Conservation (phyloP, 495 filamentous ascomycete species). For the Venustampulla echinocandica region DNA sequence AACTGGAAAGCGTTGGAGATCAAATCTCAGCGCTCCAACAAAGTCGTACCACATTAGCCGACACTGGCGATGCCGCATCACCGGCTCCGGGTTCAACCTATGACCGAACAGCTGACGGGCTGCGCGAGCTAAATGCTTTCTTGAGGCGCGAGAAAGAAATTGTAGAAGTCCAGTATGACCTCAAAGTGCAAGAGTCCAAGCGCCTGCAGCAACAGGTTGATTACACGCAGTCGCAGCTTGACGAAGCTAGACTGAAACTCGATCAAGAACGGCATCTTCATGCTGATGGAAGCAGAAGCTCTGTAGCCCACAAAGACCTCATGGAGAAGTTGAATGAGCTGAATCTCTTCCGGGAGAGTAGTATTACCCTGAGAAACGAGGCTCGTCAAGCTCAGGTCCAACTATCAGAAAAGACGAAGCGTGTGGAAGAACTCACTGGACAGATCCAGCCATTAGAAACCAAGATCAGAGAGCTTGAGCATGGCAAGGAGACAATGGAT, state of each 20-base stretch:
- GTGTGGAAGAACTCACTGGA: conserved; percentile 61
- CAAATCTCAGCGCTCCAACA: conserved; percentile 73
- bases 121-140: conserved; percentile 83
- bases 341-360: conserved; percentile 90
- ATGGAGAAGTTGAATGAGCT: conserved; percentile 91
- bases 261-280: conserved; percentile 78
- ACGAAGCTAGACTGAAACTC: conserved; percentile 76
- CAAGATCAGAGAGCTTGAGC: conserved; percentile 70
- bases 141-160: conserved; percentile 96
- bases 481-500: conserved; percentile 66
- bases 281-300: conserved; percentile 58
- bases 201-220: conserved; percentile 83
- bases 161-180: conserved; percentile 85
- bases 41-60: conserved; percentile 49
- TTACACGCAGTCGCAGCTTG: conserved; percentile 74
- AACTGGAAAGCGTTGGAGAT: conserved; percentile 69
- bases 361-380: conserved; percentile 76
- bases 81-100: conserved; percentile 21
- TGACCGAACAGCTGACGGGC: conserved; percentile 53
- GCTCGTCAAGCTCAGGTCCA: conserved; percentile 66
- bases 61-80: conserved; percentile 34
- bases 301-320: conserved; percentile 72
- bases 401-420: conserved; percentile 62
- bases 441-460: conserved; percentile 77
- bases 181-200: conserved; percentile 77